Base-by-base conservation (phyloP, 306 rosid genomes). In the Trifolium fragiferum region DNA sequence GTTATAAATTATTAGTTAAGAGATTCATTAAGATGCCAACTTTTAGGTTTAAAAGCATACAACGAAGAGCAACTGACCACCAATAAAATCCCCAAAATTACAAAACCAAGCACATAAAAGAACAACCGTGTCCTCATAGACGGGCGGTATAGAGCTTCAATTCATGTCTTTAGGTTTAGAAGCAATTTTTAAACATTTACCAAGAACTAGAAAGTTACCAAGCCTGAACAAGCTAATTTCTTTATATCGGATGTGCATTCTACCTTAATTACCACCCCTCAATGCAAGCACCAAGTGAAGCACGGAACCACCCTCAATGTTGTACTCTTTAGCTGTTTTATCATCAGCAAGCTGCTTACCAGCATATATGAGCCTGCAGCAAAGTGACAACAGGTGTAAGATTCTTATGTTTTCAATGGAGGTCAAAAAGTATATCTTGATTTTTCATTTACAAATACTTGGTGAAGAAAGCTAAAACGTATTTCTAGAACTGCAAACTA, bases 281-380 rank as follows among this genome's bases (percentile, higher is more conserved):
- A 94, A 83, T 55, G 97, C 99, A 63, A 94, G 97, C 79, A 94
- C 95, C 72, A 94, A 84, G 82, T 94, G 96, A 82, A 90, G 99
- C 66, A 94, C 97, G 12, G 97, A 94, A 64, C 99, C 99, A 32
- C 99, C 99, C 85, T 88, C 99, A 46, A 94, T 94, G 80, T 92
- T 94, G 90, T 94, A 94, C 83, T 94, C 98, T 76, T 87, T 94
- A 4, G 99, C 99, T 37, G 99, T 94, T 84, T 94, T 94, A 86
- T 94, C 99, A 65, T 92, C 99, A 12, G 89, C 97, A 38, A 94
- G 99, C 86, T 94, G 99, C 86, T 94, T 94, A 7, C 97, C 99
- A 0, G 99, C 99, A 49, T 94, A 94, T 47, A 94, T 94, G 72
- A 94, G 96, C 93, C 98, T 94, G 91, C 72, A 76, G 38, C 32